Evolutionary conservation across 257 asterid species (phyloP).

Genomic region (Plectranthus barbatus): DNA sequence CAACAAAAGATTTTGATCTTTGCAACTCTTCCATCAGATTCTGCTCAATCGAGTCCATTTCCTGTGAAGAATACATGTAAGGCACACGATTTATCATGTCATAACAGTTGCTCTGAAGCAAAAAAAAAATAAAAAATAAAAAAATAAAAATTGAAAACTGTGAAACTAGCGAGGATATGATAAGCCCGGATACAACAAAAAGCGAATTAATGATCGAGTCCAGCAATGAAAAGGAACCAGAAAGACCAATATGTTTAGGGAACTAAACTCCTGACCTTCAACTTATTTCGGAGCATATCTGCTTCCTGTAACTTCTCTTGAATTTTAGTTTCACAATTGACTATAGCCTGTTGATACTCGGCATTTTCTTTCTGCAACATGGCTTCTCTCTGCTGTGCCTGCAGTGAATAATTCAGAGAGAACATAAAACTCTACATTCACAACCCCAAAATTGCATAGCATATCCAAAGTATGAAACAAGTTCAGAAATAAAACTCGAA

Average conservation of each 20-base stretch:
- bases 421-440: neutral
- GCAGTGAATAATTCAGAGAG: constrained; percentile 3
- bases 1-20: constrained; percentile 23
- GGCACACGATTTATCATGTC: neutral
- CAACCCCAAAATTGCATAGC: neutral
- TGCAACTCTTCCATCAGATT: constrained; percentile 49
- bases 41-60: constrained; percentile 53
- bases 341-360: constrained; percentile 64
- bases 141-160: neutral
- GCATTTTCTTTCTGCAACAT: constrained; percentile 77
- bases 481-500: neutral
- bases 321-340: constrained; percentile 56
- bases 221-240: constrained; percentile 8
- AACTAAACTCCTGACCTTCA: constrained; percentile 52
- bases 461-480: neutral
- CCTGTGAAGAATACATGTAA: constrained; percentile 32
- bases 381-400: constrained; percentile 71
- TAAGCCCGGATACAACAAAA: neutral
- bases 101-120: no score
- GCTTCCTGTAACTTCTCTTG: constrained; percentile 72
- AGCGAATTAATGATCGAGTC: neutral
- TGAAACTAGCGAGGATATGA: neutral
- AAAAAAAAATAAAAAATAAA: no score
- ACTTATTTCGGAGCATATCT: constrained; percentile 51
- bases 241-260: neutral